These are phyloP conservation scores for Lignosus rhinocerotis DNA, from an alignment of 1,284 basidiomycete species.

Conservation along the genomic window DNA sequence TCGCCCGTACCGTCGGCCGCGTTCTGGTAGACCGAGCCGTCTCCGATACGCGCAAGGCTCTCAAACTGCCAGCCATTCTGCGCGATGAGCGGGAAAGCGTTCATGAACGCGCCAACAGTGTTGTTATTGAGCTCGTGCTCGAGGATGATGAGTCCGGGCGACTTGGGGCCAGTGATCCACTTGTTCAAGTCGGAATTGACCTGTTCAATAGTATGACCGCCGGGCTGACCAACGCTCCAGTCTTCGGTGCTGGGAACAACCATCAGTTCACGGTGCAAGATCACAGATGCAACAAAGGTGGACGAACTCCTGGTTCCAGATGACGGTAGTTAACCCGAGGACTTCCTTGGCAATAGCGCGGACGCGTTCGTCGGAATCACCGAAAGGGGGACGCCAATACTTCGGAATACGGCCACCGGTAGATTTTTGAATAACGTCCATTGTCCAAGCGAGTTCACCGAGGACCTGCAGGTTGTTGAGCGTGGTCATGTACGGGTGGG, in stretches of 20 bases:
- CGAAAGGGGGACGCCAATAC: constrained; percentile 80
- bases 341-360: constrained; percentile 72
- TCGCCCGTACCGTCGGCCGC: constrained; percentile 15
- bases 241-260: constrained; percentile 57
- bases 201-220: constrained; percentile 42
- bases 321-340: constrained; percentile 66
- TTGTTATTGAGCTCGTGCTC: constrained; percentile 78
- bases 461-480: constrained; percentile 69
- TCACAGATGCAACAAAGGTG: neutral
- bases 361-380: constrained; percentile 75
- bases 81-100: constrained; percentile 63
- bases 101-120: constrained; percentile 70
- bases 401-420: constrained; percentile 73
- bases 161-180: constrained; percentile 66
- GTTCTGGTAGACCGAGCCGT: constrained; percentile 57
- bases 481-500: constrained; percentile 82
- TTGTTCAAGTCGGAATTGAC: constrained; percentile 49
- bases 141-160: constrained; percentile 76
- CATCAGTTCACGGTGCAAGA: neutral
- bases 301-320: constrained; percentile 81
- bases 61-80: constrained; percentile 66
- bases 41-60: constrained; percentile 54
- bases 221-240: constrained; percentile 53
- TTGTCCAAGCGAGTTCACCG: constrained; percentile 83
- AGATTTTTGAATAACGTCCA: constrained; percentile 80